These are phyloP conservation scores for Schwanniomyces occidentalis DNA, from an alignment of 805 yeast species.

Conservation along the genomic window DNA sequence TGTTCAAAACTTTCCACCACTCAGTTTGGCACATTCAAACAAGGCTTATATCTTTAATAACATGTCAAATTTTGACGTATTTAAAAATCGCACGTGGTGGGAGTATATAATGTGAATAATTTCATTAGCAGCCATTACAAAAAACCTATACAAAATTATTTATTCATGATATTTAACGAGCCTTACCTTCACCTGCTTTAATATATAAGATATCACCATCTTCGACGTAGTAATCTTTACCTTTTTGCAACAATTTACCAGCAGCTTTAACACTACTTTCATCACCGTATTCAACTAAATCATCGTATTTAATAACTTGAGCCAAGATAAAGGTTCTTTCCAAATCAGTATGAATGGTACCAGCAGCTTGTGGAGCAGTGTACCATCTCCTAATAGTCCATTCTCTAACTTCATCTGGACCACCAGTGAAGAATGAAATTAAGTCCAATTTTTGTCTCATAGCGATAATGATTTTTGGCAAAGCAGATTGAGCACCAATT, in stretches of 20 bases:
- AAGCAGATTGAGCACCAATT: slow-evolving; percentile 72
- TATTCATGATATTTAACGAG: slow-evolving; percentile 33
- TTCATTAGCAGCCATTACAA: neutral
- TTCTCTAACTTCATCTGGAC: slow-evolving; percentile 95
- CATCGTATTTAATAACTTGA: slow-evolving; percentile 84
- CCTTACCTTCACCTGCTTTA: slow-evolving; percentile 94
- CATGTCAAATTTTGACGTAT: no score
- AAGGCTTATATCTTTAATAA: no score
- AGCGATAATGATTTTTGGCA: slow-evolving; percentile 80
- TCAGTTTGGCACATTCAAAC: no score
- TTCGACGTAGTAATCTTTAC: slow-evolving; percentile 92
- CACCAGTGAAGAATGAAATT: slow-evolving; percentile 94
- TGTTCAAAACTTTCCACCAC: no score
- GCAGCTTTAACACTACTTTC: slow-evolving; percentile 81
- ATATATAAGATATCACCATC: slow-evolving; percentile 92
- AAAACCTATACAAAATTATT: slow-evolving; percentile 1
- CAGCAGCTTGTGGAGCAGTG: slow-evolving; percentile 98
- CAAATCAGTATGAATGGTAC: slow-evolving; percentile 95
- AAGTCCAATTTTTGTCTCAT: slow-evolving; percentile 87
- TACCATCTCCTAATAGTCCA: slow-evolving; percentile 95
- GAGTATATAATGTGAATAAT: no score
- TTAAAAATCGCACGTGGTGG: no score
- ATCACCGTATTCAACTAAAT: slow-evolving; percentile 69
- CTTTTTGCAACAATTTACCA: slow-evolving; percentile 88
- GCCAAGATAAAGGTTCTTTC: slow-evolving; percentile 93